These are phyloP conservation scores for Skeletonema grethae DNA, from an alignment of 108 stramenopile genomes.

Conservation along the genomic window DNA sequence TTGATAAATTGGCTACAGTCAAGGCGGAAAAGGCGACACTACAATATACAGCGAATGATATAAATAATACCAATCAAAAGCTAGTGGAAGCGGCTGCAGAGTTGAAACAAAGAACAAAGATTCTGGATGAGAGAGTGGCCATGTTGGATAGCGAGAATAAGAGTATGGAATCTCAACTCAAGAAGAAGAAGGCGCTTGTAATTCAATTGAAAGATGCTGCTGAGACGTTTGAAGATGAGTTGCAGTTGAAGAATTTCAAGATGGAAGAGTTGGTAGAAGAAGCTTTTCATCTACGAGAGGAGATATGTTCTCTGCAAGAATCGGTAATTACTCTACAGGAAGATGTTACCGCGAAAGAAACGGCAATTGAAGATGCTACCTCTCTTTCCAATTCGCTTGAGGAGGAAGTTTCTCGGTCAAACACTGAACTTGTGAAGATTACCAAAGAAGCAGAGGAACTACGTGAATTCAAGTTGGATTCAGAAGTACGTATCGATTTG, in stretches of 20 bases:
- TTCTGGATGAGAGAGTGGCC: background rate
- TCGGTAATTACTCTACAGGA: background rate
- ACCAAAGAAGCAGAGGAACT: background rate
- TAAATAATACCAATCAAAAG: background rate
- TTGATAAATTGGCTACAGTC: background rate
- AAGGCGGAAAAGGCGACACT: background rate
- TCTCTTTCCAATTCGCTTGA: background rate
- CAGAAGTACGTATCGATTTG: conserved; percentile 1
- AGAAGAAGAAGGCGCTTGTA: background rate
- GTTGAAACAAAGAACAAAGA: background rate
- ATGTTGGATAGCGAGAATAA: background rate
- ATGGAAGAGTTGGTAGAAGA: background rate
- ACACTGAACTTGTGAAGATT: background rate
- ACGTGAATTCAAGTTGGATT: background rate
- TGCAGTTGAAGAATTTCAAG: background rate
- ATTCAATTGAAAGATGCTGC: background rate
- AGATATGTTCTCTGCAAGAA: background rate
- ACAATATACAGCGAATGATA: background rate
- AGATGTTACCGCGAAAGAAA: background rate
- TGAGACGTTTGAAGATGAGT: background rate
- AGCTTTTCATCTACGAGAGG: background rate
- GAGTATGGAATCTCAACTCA: background rate
- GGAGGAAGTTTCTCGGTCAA: background rate
- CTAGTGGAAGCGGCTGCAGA: background rate
- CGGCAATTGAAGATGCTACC: background rate